Evolutionary conservation across 371 early-diverging fungal genomes (phyloP).

Genomic region (Mortierella sp.): DNA sequence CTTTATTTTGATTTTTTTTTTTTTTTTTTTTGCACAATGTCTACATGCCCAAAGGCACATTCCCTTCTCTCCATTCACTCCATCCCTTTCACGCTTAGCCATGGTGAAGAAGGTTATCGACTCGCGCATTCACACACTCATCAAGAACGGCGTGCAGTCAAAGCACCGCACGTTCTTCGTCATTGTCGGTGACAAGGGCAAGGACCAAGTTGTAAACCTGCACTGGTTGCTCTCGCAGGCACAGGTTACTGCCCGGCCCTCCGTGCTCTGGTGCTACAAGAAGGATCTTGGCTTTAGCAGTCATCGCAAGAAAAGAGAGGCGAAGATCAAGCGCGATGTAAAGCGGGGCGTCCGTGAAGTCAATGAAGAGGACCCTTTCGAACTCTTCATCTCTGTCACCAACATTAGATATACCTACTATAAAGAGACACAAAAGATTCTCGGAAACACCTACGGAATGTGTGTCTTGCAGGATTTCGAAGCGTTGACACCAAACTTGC

Average conservation of each 20-base stretch:
- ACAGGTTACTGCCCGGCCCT: conserved; percentile 90
- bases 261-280: conserved; percentile 99
- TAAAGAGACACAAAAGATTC: conserved; percentile 98
- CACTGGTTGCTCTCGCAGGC: conserved; percentile 97
- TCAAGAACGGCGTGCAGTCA: conserved; percentile 91
- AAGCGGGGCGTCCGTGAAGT: conserved; percentile 91
- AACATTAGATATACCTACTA: conserved; percentile 98
- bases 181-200: conserved; percentile 96
- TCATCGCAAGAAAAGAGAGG: conserved; percentile 97
- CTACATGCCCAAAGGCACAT: neutral
- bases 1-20: conserved; percentile 25
- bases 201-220: conserved; percentile 96
- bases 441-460: conserved; percentile 99
- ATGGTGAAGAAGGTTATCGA: conserved; percentile 95
- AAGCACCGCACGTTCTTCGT: conserved; percentile 97
- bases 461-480: conserved; percentile 99
- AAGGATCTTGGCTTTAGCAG: conserved; percentile 96
- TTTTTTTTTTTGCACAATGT: conserved; percentile 3
- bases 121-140: conserved; percentile 92
- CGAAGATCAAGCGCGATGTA: conserved; percentile 92
- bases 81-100: conserved; percentile 7
- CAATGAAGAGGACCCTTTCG: conserved; percentile 96
- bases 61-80: conserved; percentile 16
- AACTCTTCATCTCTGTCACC: conserved; percentile 94
- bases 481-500: conserved; percentile 97